These are phyloP conservation scores for Neonothopanus nambi DNA, from an alignment of 1,284 basidiomycete genomes.

Conservation along the genomic window DNA sequence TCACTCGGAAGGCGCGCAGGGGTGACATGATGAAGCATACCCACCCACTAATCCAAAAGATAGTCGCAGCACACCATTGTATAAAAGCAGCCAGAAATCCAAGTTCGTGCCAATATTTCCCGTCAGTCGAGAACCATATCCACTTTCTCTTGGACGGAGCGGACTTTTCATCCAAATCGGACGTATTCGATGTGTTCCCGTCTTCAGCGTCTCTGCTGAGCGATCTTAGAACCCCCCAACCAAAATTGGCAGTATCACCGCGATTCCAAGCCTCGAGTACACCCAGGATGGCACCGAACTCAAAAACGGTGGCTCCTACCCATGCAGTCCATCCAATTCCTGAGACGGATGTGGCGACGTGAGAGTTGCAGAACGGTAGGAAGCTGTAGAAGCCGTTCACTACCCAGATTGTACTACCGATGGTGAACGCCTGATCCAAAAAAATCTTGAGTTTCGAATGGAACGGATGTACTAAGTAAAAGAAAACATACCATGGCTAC, in stretches of 20 bases:
- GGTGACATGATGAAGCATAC: neutral
- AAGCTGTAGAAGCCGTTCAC: constrained; percentile 57
- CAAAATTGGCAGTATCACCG: constrained; percentile 34
- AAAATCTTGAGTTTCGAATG: neutral
- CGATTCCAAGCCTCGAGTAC: constrained; percentile 51
- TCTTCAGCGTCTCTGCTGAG: constrained; percentile 8
- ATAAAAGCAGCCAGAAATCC: constrained; percentile 53
- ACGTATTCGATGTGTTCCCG: neutral
- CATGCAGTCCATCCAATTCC: constrained; percentile 47
- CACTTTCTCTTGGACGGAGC: constrained; percentile 24
- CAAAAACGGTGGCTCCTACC: constrained; percentile 57
- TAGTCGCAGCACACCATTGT: constrained; percentile 52
- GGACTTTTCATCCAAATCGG: neutral
- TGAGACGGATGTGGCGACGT: constrained; percentile 28
- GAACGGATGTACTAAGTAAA: neutral
- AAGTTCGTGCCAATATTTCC: constrained; percentile 50
- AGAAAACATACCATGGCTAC: constrained; percentile 18
- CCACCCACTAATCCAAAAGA: constrained; percentile 51
- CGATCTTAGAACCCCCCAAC: constrained; percentile 28
- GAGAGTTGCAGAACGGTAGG: constrained; percentile 45
- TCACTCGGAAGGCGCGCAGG: constrained; percentile 13
- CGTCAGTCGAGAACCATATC: constrained; percentile 38
- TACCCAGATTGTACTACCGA: constrained; percentile 52
- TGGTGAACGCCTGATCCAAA: constrained; percentile 31
- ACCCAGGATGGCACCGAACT: constrained; percentile 45